Evolutionary conservation across 345 rosid species (phyloP).

Genomic region (Dipteronia sinensis): DNA sequence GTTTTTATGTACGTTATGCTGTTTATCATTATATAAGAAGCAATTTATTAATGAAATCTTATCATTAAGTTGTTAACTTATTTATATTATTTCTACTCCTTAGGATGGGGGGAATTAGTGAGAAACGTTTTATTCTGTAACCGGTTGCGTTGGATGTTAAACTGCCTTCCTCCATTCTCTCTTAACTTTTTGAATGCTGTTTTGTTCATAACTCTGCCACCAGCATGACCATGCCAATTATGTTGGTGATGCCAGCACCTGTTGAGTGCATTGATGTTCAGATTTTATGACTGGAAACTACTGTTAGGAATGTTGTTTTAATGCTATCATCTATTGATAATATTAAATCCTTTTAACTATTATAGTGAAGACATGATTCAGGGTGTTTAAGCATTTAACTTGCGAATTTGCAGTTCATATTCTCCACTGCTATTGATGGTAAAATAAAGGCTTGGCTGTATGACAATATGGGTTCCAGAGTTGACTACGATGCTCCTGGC

Average conservation of each 20-base stretch:
- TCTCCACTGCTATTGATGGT: conserved; percentile 81
- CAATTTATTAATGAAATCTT: neutral
- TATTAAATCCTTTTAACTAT: conserved; percentile 3
- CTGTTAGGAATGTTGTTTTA: neutral
- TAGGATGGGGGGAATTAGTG: neutral
- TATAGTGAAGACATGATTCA: neutral
- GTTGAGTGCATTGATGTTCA: neutral
- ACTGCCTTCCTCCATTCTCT: neutral
- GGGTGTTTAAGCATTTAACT: conserved; percentile 20
- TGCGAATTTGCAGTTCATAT: conserved; percentile 59
- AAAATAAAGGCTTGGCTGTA: conserved; percentile 91
- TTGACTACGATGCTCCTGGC: conserved; percentile 84
- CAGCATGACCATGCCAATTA: neutral
- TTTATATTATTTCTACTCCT: neutral
- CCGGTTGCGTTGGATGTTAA: neutral
- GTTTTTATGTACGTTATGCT: neutral
- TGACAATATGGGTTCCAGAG: conserved; percentile 78
- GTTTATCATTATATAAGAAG: neutral
- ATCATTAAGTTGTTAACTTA: neutral
- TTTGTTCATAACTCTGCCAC: neutral
- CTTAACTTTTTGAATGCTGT: too few relatives aligned
- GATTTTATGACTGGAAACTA: conserved; percentile 7
- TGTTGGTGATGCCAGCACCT: neutral
- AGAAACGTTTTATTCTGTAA: conserved; percentile 3
- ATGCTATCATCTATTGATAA: conserved; percentile 8